phyloP scores from a whole-genome alignment of 2,329 filamentous ascomycete species.

The Phoma sp. region DNA sequence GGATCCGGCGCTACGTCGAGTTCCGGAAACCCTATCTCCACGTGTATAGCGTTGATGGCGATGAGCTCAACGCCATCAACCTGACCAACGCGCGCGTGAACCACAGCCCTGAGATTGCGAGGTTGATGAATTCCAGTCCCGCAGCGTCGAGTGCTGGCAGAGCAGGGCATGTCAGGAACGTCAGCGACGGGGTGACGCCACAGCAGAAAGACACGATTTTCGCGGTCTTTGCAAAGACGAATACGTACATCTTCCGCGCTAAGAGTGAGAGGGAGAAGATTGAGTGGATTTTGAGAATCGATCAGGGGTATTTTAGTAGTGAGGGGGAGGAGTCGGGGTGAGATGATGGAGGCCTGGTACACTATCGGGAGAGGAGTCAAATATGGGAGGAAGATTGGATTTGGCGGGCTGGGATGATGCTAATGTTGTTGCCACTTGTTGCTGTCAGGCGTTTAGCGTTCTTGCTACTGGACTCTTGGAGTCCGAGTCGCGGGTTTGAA shows the following conservation, averaged over 20 bases:
- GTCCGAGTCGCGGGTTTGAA: no score
- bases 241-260: constrained; percentile 93
- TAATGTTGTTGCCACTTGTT: not conserved
- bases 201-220: constrained; percentile 71
- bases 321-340: constrained; percentile 27
- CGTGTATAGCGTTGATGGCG: constrained; percentile 84
- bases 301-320: constrained; percentile 71
- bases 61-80: constrained; percentile 89
- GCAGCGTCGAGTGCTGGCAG: not conserved
- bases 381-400: not conserved
- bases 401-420: not conserved
- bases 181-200: not conserved
- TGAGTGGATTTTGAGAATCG: constrained; percentile 95
- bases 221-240: constrained; percentile 91
- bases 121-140: constrained; percentile 64
- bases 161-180: not conserved
- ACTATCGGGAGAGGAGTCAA: not conserved
- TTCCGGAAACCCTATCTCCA: constrained; percentile 90
- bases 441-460: constrained; percentile 2
- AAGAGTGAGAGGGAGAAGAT: constrained; percentile 89
- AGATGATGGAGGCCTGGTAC: not conserved
- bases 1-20: constrained; percentile 93
- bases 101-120: constrained; percentile 84
- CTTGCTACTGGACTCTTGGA: no score
- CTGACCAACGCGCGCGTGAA: constrained; percentile 90